Evolutionary conservation across 768 basidiomycete species (phyloP).

Genomic region (Termitomyces sp.): DNA sequence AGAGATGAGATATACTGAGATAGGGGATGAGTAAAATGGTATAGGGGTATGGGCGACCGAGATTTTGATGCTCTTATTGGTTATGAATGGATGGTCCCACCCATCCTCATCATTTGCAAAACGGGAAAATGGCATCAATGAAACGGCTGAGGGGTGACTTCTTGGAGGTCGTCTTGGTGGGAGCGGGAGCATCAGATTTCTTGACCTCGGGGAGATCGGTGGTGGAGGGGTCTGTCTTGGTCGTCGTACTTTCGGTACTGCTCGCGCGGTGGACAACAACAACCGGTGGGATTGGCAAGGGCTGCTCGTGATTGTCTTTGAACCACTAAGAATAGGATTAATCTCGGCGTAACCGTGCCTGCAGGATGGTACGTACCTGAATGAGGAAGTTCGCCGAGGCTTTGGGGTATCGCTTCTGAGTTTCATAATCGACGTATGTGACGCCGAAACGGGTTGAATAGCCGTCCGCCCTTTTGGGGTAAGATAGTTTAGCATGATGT

Average conservation of each 20-base stretch:
- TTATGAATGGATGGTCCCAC: neutral
- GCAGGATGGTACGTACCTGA: constrained; percentile 33
- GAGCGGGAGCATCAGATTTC: neutral
- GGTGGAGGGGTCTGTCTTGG: neutral
- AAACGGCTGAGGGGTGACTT: neutral
- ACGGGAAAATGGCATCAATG: neutral
- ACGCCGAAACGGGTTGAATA: constrained; percentile 67
- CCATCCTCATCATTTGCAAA: constrained; percentile 1
- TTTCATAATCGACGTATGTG: constrained; percentile 69
- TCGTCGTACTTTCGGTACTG: neutral
- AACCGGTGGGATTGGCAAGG: neutral
- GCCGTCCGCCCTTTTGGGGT: constrained; percentile 54
- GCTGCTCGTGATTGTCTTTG: constrained; percentile 21
- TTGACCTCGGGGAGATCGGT: neutral
- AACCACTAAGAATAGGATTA: constrained; percentile 31
- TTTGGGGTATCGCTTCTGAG: constrained; percentile 64
- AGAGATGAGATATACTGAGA: too few species aligned
- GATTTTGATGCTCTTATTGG: neutral
- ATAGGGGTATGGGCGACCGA: neutral
- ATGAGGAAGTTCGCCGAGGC: constrained; percentile 55
- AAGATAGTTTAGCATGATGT: neutral
- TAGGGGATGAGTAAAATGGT: neutral
- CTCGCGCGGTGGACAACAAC: neutral
- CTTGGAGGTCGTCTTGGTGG: neutral
- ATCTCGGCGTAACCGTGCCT: neutral